Evolutionary conservation across 2,329 filamentous ascomycete genomes (phyloP).

Genomic region (Trichoderma hamatum): DNA sequence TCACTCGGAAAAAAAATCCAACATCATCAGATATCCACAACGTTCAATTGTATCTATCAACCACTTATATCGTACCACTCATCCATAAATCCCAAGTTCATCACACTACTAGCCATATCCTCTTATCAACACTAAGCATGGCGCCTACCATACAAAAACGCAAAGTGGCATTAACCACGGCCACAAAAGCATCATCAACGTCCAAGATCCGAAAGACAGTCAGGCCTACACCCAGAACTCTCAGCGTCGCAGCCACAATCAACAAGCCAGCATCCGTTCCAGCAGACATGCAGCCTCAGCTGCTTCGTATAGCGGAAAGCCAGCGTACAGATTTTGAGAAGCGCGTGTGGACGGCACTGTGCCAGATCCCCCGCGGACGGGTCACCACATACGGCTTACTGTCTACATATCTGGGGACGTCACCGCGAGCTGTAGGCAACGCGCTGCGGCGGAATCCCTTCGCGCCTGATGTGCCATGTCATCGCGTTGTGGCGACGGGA

Average conservation of each 20-base stretch:
- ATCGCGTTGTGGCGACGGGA: constrained; percentile 75
- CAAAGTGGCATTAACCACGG: not conserved
- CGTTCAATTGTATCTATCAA: not conserved
- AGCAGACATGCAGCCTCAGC: constrained; percentile 39
- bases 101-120: not conserved
- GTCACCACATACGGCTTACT: constrained; percentile 80
- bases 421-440: constrained; percentile 76
- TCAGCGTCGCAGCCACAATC: not conserved
- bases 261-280: not conserved
- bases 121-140: not conserved
- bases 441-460: constrained; percentile 80
- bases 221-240: not conserved
- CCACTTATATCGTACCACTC: not conserved
- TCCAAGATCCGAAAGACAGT: constrained; percentile 6
- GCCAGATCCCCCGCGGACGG: constrained; percentile 73
- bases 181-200: not conserved
- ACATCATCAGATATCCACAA: not conserved
- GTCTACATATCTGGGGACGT: constrained; percentile 67
- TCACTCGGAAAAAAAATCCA: not conserved
- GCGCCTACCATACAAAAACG: constrained; percentile 19
- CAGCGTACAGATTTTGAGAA: constrained; percentile 59
- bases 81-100: not conserved
- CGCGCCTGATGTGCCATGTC: constrained; percentile 79
- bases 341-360: constrained; percentile 70
- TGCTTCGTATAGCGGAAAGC: constrained; percentile 50